These are phyloP conservation scores for Ophiorrhiza pumila DNA, from an alignment of 257 asterid genomes.

Conservation along the genomic window DNA sequence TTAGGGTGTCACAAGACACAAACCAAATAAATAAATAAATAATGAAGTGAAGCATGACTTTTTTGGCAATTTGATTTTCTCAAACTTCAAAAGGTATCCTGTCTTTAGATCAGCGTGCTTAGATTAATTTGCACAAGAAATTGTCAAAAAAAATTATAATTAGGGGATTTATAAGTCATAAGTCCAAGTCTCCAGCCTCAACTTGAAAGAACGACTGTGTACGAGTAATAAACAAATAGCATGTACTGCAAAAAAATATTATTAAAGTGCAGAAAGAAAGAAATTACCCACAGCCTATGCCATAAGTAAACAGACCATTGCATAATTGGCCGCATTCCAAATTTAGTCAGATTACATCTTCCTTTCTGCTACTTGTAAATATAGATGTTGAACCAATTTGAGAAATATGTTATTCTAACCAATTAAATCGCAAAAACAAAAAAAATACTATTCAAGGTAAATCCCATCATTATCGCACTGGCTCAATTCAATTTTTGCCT, in stretches of 20 bases:
- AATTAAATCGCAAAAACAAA: background rate
- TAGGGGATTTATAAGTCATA: background rate
- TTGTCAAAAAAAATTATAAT: background rate
- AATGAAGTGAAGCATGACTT: too few relatives aligned
- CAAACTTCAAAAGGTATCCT: background rate
- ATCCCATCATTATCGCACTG: too few relatives aligned
- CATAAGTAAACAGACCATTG: background rate
- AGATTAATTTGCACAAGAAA: too few relatives aligned
- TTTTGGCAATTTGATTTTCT: too few relatives aligned
- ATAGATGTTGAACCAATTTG: background rate
- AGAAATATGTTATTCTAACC: background rate
- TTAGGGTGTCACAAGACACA: too few relatives aligned
- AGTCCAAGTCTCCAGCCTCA: background rate
- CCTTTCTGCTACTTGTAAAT: background rate
- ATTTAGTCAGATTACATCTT: background rate
- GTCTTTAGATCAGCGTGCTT: background rate
- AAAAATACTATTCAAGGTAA: too few relatives aligned
- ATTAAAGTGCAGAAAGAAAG: background rate
- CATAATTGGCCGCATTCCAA: background rate
- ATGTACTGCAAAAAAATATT: background rate
- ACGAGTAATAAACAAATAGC: too few relatives aligned
- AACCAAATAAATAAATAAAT: too few relatives aligned
- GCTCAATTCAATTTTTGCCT: too few relatives aligned
- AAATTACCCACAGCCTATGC: conserved; percentile 2
- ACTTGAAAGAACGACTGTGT: background rate